Evolutionary conservation across 2,329 filamentous ascomycete species (phyloP).

Genomic region (Pezicula carpinea): DNA sequence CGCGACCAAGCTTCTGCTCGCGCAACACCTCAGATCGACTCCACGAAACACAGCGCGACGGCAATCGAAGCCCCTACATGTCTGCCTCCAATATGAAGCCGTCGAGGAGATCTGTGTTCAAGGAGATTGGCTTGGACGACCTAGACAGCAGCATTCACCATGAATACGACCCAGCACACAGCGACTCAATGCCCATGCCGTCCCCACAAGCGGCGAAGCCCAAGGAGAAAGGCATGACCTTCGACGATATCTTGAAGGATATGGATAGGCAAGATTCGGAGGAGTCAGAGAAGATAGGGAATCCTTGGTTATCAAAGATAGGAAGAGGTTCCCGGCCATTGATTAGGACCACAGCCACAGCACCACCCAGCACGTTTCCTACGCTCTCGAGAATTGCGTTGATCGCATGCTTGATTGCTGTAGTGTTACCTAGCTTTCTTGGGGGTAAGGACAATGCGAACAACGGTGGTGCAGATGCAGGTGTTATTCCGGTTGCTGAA

Average conservation of each 20-base stretch:
- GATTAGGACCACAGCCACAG: conserved; percentile 39
- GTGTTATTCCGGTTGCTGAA: conserved; percentile 33
- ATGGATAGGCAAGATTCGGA: conserved; percentile 4
- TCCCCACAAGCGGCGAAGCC: not conserved
- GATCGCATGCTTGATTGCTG: conserved; percentile 44
- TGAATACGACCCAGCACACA: not conserved
- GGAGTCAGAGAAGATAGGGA: conserved; percentile 2
- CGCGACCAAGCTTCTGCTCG: conserved; percentile 18
- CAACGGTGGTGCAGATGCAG: conserved; percentile 42
- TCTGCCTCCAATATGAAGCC: conserved; percentile 10
- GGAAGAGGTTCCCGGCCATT: conserved; percentile 27
- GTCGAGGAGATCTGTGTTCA: conserved; percentile 17
- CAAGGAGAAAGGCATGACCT: conserved; percentile 2
- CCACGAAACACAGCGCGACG: conserved; percentile 10
- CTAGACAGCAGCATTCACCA: conserved; percentile 11
- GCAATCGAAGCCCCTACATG: conserved; percentile 9
- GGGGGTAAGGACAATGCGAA: conserved; percentile 37
- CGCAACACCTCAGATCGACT: conserved; percentile 17
- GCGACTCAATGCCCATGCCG: not conserved
- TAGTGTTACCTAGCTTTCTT: conserved; percentile 44
- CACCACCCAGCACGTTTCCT: conserved; percentile 36
- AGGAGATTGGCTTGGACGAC: conserved; percentile 25
- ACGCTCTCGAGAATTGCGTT: conserved; percentile 41
- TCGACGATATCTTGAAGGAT: conserved; percentile 7
- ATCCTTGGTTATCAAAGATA: conserved; percentile 17